Base-by-base conservation (phyloP, 805 yeast genomes). In the Saturnispora kantuleensis region DNA sequence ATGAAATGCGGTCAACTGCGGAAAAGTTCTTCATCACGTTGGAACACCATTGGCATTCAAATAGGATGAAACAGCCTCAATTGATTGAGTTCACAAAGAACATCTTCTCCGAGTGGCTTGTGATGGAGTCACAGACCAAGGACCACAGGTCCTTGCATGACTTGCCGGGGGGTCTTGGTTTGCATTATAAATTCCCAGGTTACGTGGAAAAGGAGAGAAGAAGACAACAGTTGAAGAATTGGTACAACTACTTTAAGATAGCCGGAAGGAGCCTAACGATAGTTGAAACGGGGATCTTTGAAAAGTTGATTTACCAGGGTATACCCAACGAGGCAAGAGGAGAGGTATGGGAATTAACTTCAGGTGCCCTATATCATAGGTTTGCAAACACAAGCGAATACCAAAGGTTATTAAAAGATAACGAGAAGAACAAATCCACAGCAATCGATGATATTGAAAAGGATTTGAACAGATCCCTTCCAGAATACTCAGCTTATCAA, bases 371-470 rank as follows among this genome's bases (percentile, higher is more conserved):
- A 70, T 86, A 77, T 56, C 56, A 76, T 43, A 69, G 97, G 41
- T 74, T 79, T 56, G 76, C 76, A 42, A 69, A 82, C 54, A 71
- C 70, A 10, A 75, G 72, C 0, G 77, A 75, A 38, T 93, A 89
- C 61, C 59, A 68, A 36, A 61, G 65, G 30, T 52, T 89, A 7
- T 67, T 88, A 41, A 69, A 67, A 2, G 80, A 76, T 13, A 79
- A 84, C 57, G 71, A 66, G 30, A 84, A 79, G 4, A 75, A 79
- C 47, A 67, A 67, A 1, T 84, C 96, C 0, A 67, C 83, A 40
- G 97, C 98, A 1, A 81, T 89, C 34, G 98, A 93, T 51, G 99
- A 93, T 57, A 93, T 93, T 49, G 97, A 89, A 59, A 93, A 94
- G 60, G 99, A 93, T 64, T 72, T 93, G 55, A 88, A 90, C 58